Conservation (phyloP, 2,329 filamentous ascomycete genomes). For the Talaromyces rugulosus region DNA sequence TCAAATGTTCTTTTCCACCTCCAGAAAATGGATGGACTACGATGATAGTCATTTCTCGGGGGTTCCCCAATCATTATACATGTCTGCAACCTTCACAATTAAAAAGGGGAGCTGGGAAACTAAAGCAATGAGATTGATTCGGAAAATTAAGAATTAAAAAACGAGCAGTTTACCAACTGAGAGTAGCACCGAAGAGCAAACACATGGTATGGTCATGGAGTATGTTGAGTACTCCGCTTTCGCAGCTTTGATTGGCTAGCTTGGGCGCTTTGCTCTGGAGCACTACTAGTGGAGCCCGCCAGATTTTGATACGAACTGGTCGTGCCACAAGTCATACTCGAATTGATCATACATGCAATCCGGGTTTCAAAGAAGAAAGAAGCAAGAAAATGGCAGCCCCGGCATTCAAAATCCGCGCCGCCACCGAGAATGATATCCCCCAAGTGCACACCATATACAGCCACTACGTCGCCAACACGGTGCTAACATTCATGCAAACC, state of each 20-base stretch:
- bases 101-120: too few species aligned
- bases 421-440: conserved; percentile 27
- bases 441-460: conserved; percentile 31
- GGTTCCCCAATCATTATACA: too few species aligned
- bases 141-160: too few species aligned
- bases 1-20: too few species aligned
- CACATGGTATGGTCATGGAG: background rate
- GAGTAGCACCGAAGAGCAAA: background rate
- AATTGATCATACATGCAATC: background rate
- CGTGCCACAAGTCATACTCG: too few species aligned
- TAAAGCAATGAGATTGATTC: too few species aligned
- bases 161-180: background rate
- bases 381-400: background rate
- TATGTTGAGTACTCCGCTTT: background rate
- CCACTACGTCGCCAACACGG: conserved; percentile 36
- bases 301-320: background rate
- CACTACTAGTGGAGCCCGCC: background rate
- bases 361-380: background rate
- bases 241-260: background rate
- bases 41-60: too few species aligned
- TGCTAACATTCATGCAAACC: conserved; percentile 30
- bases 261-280: background rate
- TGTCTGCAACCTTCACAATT: too few species aligned
- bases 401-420: conserved; percentile 24
- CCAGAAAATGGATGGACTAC: too few species aligned